Percentiles rank a stretch among this genome's conserved stretches.
Evolutionary conservation across 805 yeast species (phyloP).

Genomic region (Candida hungchunana): DNA sequence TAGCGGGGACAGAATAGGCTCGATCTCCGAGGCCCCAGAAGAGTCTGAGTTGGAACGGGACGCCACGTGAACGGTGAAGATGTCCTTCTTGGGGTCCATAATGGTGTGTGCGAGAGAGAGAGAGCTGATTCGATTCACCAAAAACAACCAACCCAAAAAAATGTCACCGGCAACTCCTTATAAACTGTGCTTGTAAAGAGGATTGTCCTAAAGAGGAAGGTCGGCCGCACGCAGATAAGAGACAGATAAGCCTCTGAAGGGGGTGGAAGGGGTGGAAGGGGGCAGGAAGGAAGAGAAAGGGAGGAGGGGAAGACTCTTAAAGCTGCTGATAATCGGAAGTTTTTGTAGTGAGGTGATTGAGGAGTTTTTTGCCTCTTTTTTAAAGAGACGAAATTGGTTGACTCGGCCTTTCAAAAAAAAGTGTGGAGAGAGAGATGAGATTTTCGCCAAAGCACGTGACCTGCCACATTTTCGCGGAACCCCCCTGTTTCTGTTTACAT

Average conservation of each 20-base stretch:
- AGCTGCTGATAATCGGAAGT: too few relatives aligned
- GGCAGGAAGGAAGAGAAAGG: not conserved
- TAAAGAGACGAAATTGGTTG: too few relatives aligned
- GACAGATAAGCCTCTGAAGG: too few relatives aligned
- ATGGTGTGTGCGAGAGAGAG: not conserved
- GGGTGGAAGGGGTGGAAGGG: too few relatives aligned
- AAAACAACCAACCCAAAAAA: not conserved
- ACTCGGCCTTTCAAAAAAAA: too few relatives aligned
- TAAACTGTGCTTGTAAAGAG: not conserved
- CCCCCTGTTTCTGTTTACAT: not conserved
- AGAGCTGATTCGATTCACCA: not conserved
- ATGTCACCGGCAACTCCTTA: not conserved
- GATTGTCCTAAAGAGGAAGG: not conserved
- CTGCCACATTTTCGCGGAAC: not conserved
- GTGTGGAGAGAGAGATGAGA: too few relatives aligned
- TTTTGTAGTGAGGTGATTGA: too few relatives aligned
- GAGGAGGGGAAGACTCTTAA: constrained; percentile 1
- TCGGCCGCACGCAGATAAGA: too few relatives aligned
- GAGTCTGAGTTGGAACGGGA: constrained; percentile 22
- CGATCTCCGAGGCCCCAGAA: constrained; percentile 10
- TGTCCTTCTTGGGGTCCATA: constrained; percentile 11
- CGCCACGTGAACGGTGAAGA: constrained; percentile 10
- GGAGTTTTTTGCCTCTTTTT: too few relatives aligned
- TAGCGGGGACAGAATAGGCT: constrained; percentile 8
- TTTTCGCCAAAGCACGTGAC: not conserved